Evolutionary conservation across 768 basidiomycete species (phyloP), one percentile per base, ranked within the genome.

Genomic region (Suillus sp.): DNA sequence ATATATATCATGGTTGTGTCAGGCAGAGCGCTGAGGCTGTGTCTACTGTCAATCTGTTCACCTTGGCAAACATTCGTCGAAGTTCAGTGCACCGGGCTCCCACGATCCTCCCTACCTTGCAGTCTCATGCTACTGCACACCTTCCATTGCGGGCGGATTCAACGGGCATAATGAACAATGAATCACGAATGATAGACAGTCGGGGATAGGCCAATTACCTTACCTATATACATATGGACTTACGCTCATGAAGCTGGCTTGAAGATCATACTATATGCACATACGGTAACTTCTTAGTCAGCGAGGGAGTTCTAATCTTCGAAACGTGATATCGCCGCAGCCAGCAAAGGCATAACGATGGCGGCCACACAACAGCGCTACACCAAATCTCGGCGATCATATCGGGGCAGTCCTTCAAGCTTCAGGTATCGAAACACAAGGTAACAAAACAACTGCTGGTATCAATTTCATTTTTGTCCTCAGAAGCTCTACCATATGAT

Each of bases 391-490:
- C 14, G 8, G 22, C 16, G 35, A 38, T 40, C 18, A 20, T 38
- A 40, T 40, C 18, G 56, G 56, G 37, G 38, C 55, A 38, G 55
- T n/a, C n/a, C n/a, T n/a, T n/a, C n/a, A n/a, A n/a, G n/a, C n/a
- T n/a, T n/a, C n/a, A 40, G 18, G 7, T 30, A 32, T 32, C 32
- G 32, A 9, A 27, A 20, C 6, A 10, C 25, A 40, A 56, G 55
- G 55, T 56, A 40, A 57, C 9, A 37, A 38, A 16, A 38, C 22
- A 27, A 40, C 56, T 38, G 10, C 37, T 5, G 38, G 18, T 18
- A 13, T 40, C 9, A 20, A 13, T 6, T 27, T 40, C 7, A 20
- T 40, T n/a, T n/a, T n/a, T n/a, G n/a, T n/a, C n/a, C n/a, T n/a
- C 1, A 7, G 37, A 38, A 25, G 18, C 10, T 57, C 20, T 5